phyloP scores from a whole-genome alignment of 2,329 filamentous ascomycete genomes.

The Cephalotrichum gorgonifer region DNA sequence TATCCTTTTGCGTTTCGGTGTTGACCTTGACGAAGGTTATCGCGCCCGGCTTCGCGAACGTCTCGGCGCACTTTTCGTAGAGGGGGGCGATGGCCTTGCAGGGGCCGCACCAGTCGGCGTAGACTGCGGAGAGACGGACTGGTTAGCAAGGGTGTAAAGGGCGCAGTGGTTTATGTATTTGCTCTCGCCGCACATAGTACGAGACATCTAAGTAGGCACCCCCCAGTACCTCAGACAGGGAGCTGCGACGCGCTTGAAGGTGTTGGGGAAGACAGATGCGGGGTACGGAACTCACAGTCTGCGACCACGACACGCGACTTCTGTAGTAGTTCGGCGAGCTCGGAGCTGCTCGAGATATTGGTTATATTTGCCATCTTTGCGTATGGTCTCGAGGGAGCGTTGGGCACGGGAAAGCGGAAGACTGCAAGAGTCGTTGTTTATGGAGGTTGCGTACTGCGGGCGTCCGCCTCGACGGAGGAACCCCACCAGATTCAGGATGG shows the following conservation, averaged over 20 bases:
- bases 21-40: constrained; percentile 86
- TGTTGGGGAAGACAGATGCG: constrained; percentile 9
- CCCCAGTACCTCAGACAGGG: too few relatives aligned
- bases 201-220: too few relatives aligned
- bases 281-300: constrained; percentile 59
- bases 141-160: neutral
- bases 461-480: neutral
- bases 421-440: neutral
- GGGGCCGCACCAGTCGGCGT: constrained; percentile 75
- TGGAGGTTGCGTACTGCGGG: neutral
- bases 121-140: constrained; percentile 47
- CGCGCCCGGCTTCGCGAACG: constrained; percentile 59
- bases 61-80: constrained; percentile 65
- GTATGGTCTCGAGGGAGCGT: neutral
- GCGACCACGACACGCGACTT: constrained; percentile 72
- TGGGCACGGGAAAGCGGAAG: neutral
- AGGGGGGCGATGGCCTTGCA: constrained; percentile 77
- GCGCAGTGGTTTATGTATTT: too few relatives aligned
- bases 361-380: constrained; percentile 3
- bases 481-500: neutral
- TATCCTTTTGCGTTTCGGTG: constrained; percentile 63
- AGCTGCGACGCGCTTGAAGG: neutral
- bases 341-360: constrained; percentile 36
- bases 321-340: constrained; percentile 59
- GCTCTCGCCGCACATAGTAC: too few relatives aligned